These are phyloP conservation scores for Solanum rostratum DNA, from an alignment of 257 asterid genomes.

Conservation along the genomic window DNA sequence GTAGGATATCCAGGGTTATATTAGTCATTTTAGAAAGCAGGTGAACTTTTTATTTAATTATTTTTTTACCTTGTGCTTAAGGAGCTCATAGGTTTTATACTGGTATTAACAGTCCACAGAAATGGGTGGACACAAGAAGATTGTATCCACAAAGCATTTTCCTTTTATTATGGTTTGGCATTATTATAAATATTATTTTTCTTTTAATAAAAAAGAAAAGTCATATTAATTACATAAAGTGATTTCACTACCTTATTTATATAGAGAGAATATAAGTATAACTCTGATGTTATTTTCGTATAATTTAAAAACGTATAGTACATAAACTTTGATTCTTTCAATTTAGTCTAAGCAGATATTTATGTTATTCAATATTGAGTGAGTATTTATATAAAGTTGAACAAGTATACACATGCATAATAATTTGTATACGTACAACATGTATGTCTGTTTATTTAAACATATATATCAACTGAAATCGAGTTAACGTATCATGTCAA, in stretches of 20 bases:
- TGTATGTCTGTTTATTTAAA: no score
- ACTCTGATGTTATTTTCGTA: background rate
- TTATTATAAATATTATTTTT: background rate
- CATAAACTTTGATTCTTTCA: no score
- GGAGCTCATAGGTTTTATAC: background rate
- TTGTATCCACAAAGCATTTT: background rate
- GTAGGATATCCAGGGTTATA: background rate
- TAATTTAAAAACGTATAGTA: no score
- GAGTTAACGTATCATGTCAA: background rate
- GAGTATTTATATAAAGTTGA: no score
- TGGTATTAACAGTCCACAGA: background rate
- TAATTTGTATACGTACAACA: no score
- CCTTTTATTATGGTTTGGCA: background rate
- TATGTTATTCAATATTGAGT: no score
- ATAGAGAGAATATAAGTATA: no score
- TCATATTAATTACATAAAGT: no score
- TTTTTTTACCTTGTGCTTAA: background rate
- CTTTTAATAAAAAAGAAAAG: background rate
- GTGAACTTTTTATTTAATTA: background rate
- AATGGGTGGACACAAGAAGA: background rate
- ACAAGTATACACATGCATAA: no score
- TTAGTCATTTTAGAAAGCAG: background rate
- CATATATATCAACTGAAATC: no score
- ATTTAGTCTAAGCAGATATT: no score
- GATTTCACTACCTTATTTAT: no score